Conservation (phyloP, 2,329 filamentous ascomycete species). For the Elsinoe australis region DNA sequence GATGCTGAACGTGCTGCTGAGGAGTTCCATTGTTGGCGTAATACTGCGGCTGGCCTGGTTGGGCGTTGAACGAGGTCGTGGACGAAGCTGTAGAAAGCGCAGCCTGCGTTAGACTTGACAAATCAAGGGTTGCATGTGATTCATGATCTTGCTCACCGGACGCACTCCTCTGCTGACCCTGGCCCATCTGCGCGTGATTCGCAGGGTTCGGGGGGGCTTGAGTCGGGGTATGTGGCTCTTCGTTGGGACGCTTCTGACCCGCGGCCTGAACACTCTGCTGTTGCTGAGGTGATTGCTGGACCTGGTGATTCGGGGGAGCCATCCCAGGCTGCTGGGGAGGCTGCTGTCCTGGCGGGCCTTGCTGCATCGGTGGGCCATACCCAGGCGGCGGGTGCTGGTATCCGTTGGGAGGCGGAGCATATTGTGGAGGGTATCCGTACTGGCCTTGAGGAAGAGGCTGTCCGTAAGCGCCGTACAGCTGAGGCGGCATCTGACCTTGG, state of each 20-base stretch:
- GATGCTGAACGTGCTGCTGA: not conserved
- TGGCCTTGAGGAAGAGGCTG: conserved; percentile 39
- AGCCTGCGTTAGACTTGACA: conserved; percentile 37
- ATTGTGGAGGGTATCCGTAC: conserved; percentile 23
- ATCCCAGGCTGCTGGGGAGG: conserved; percentile 39
- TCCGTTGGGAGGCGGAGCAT: conserved; percentile 19
- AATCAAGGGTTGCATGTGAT: conserved; percentile 33
- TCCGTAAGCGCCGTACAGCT: conserved; percentile 46
- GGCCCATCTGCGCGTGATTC: conserved; percentile 34
- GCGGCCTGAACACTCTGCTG: conserved; percentile 23
- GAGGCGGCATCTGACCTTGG: conserved; percentile 36
- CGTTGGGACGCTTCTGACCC: conserved; percentile 40
- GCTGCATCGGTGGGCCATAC: conserved; percentile 24
- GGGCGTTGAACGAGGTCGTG: conserved; percentile 33
- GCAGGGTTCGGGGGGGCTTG: conserved; percentile 43
- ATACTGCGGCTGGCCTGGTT: conserved; percentile 32
- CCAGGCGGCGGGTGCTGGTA: conserved; percentile 31
- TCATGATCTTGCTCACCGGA: conserved; percentile 11
- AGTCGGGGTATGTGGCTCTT: conserved; percentile 45
- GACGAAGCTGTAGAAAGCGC: conserved; percentile 35
- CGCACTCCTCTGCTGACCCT: conserved; percentile 21
- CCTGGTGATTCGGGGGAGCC: conserved; percentile 24
- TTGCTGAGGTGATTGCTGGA: conserved; percentile 16
- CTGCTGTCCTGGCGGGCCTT: conserved; percentile 27
- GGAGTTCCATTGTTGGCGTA: conserved; percentile 25